Percentiles rank a stretch among this genome's conserved stretches.
Evolutionary conservation across 108 stramenopile genomes (phyloP).

Genomic region (Schizochytrium sp.): DNA sequence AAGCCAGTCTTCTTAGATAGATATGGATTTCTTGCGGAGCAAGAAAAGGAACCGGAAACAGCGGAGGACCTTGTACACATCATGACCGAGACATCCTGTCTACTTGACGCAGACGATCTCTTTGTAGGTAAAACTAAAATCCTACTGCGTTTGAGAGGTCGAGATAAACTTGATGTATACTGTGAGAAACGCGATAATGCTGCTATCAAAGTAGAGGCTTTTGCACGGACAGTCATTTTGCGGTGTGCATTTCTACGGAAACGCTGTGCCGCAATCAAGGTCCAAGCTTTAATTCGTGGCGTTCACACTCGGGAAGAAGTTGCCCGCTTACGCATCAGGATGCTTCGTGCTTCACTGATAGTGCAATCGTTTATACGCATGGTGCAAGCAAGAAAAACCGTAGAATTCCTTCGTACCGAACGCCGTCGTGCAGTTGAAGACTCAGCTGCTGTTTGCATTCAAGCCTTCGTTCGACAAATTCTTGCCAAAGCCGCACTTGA

Average conservation of each 20-base stretch:
- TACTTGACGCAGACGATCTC: conserved; percentile 7
- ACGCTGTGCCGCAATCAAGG: not conserved
- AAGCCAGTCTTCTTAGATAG: conserved; percentile 70
- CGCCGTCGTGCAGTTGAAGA: not conserved
- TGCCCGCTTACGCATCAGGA: not conserved
- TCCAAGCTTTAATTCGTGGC: conserved; percentile 11
- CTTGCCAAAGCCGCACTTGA: not conserved
- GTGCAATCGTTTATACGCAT: conserved; percentile 6
- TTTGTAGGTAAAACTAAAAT: conserved; percentile 2
- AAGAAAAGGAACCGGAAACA: not conserved
- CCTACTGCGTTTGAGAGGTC: not conserved
- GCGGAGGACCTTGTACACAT: not conserved
- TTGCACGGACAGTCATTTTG: not conserved
- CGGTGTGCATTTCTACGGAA: not conserved
- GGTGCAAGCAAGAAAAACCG: not conserved
- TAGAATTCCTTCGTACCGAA: too few species aligned
- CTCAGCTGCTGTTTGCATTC: not conserved
- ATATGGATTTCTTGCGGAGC: conserved; percentile 2
- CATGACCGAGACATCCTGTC: not conserved
- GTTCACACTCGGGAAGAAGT: not conserved
- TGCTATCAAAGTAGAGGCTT: not conserved
- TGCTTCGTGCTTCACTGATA: not conserved
- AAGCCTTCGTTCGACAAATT: not conserved
- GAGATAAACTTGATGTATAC: not conserved
- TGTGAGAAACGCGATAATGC: not conserved